Evolutionary conservation across 441 rosid species (phyloP), one percentile per base, ranked within the genome.

Genomic region (Macaranga tanarius): DNA sequence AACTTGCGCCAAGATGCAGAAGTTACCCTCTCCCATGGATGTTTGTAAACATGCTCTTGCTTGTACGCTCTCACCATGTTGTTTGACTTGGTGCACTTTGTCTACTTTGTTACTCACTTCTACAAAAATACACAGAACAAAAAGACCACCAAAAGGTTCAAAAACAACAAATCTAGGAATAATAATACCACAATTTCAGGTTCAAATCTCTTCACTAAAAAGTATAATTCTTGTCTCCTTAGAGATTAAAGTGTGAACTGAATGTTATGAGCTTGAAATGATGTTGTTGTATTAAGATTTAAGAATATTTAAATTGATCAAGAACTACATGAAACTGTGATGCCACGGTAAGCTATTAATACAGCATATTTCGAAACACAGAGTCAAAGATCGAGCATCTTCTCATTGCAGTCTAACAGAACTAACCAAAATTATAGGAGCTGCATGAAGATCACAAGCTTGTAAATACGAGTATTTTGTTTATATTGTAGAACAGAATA

Each of bases 1-100:
- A 88, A 95, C 82, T 92, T 95, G 80, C 99, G 94, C 97, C 99
- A 95, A 15, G 97, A 92, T 28, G 96, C 99, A 25, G 99, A 88
- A 68, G 96, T 88, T 23, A 95, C 97, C 51, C 94, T 85, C 76
- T 91, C 99, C 99, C 99, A 95, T 7, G 97, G 97, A 74, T 95
- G 99, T 86, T 83, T 84, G 85, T 92, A 95, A 50, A 91, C 78
- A 79, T 95, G 99, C 82, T 95, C 96, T 83, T 95, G 99, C 19
- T 73, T 65, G 66, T 87, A 91, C 58, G 93, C 97, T 88, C 87
- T 90, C 23, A 90, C 99, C 99, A 92, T 91, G 34, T 13, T 67
- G 65, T 62, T 80, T 26, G 2, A 34, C 38, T 34, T 34, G 38
- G 7, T 34, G 38, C 6, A 34, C 38, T 34, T 34, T 3, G 7